Evolutionary conservation across 2,329 filamentous ascomycete genomes (phyloP), one percentile per base, ranked within the genome.

Genomic region (Ascosphaera aggregata): DNA sequence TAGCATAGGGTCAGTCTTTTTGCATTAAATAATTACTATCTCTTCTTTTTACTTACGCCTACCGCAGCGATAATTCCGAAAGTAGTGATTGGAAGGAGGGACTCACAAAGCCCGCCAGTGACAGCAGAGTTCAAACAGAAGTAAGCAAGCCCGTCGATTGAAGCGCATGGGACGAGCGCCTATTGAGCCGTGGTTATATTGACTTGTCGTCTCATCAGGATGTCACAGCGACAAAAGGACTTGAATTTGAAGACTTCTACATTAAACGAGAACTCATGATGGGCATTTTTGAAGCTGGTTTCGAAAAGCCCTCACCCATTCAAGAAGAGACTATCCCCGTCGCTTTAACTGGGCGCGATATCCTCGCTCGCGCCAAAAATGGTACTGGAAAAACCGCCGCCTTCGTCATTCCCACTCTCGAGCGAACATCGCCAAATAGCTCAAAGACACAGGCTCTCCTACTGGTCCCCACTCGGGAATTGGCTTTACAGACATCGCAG

Each of bases 261-360:
- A 76, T 98, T 50, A 93, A 92, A 65, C 72, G 89, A 55, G 81
- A 93, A 55, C 65, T 98, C 44, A 73, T 98, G 63, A 98, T 95
- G 86, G 89, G 89, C 45, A 95, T 98, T 48, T 98, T 95, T 59
- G 89, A 98, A 64, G 89, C 89, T 48, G 89, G 89, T 45, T 98
- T 94, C 59, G 89, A 98, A 59, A 94, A 92, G 63, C 89, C 89
- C 13, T 98, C 89, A 41, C 89, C 89, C 9, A 98, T 98, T 51
- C 89, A 98, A 72, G 89, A 98, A 75, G 89, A 95, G 64, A 84
- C 89, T 40, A 94, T 98, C 52, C 89, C 89, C 37, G 86, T 98
- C 47, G 89, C 89, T 38, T 69, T 98, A 41, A 92, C 86, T 37
- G 89, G 89, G 41, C 74, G 86, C 61, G 89, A 98, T 55, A 85